phyloP scores from a whole-genome alignment of 345 rosid species.

The Lenwebbia sp. region DNA sequence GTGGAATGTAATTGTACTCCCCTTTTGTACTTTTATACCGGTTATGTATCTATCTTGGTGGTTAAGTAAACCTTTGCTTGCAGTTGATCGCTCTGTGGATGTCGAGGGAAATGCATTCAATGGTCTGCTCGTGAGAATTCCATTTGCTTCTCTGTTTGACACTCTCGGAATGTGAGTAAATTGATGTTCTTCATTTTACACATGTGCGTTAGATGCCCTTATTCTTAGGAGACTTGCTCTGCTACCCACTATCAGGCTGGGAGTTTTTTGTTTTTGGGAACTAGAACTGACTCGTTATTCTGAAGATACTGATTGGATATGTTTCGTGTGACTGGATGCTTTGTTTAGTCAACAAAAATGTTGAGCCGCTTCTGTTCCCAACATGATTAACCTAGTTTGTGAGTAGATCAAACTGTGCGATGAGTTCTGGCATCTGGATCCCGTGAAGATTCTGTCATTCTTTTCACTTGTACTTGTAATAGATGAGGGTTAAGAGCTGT shows the following conservation, averaged over 20 bases:
- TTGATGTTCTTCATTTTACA: not conserved
- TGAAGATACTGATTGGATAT: not conserved
- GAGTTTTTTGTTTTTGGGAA: not conserved
- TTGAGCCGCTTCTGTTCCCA: not conserved
- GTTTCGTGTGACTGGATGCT: not conserved
- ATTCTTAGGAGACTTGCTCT: not conserved
- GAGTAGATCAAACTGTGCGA: not conserved
- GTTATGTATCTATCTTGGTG: not conserved
- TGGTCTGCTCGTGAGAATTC: slow-evolving; percentile 59
- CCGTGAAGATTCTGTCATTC: not conserved
- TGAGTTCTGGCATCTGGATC: not conserved
- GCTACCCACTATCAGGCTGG: not conserved
- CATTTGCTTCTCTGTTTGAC: slow-evolving; percentile 85
- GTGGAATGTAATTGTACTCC: slow-evolving; percentile 57
- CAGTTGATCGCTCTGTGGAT: slow-evolving; percentile 75
- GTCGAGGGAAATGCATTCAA: slow-evolving; percentile 55
- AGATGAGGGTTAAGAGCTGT: not conserved
- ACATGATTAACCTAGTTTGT: not conserved
- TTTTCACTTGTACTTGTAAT: not conserved
- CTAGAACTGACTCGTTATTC: not conserved
- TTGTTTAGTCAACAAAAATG: not conserved
- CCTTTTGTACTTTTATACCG: not conserved
- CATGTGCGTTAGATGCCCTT: not conserved
- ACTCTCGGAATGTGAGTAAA: slow-evolving; percentile 83
- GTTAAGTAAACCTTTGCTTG: slow-evolving; percentile 10